phyloP scores from a whole-genome alignment of 768 basidiomycete genomes.

The Leccinum subtestaceum region DNA sequence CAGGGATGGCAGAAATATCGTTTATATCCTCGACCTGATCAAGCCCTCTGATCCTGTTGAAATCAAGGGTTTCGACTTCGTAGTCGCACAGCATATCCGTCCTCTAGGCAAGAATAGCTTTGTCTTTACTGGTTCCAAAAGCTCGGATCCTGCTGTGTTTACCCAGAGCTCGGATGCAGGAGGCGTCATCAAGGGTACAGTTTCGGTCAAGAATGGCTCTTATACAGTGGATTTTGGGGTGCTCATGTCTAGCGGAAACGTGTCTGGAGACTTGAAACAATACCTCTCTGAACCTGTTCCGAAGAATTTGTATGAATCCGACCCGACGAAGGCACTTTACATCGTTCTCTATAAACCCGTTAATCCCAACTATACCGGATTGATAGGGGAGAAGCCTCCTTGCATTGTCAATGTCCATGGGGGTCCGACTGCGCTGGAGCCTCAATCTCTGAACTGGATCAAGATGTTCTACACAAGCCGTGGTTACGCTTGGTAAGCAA shows the following conservation, averaged over 20 bases:
- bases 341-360: slow-evolving; percentile 60
- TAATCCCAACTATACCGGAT: slow-evolving; percentile 53
- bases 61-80: slow-evolving; percentile 5
- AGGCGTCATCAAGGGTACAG: background rate
- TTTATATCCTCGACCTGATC: slow-evolving; percentile 31
- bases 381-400: slow-evolving; percentile 56
- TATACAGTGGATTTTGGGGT: background rate
- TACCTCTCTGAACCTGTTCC: slow-evolving; percentile 17
- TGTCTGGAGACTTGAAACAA: background rate
- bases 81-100: slow-evolving; percentile 15
- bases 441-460: slow-evolving; percentile 48
- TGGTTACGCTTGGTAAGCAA: slow-evolving; percentile 61
- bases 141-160: background rate
- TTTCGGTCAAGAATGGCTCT: background rate
- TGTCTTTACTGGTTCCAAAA: background rate
- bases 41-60: background rate
- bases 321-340: slow-evolving; percentile 36
- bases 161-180: background rate
- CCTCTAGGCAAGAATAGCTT: background rate
- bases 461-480: slow-evolving; percentile 66
- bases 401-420: slow-evolving; percentile 65
- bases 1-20: slow-evolving; percentile 27
- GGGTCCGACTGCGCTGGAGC: slow-evolving; percentile 54
- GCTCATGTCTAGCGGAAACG: slow-evolving; percentile 18
- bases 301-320: background rate